Evolutionary conservation across 495 filamentous ascomycete species (phyloP).

Genomic region (Podospora pseudocomata): DNA sequence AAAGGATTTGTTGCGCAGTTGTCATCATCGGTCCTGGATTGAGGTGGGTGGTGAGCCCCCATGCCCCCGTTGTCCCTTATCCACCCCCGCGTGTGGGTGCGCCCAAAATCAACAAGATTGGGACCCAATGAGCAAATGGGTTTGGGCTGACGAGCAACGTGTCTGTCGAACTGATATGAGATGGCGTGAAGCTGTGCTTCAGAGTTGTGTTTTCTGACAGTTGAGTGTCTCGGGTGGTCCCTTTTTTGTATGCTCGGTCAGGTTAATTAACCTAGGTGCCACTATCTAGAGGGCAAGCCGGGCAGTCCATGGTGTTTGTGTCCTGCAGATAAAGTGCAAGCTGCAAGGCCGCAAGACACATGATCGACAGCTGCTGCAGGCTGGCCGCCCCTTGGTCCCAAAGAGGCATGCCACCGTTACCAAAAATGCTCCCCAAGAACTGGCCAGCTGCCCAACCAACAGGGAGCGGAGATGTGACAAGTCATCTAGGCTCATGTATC

Average conservation of each 20-base stretch:
- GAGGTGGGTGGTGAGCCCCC: neutral
- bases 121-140: neutral
- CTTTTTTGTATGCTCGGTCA: neutral
- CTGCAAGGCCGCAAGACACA: slow-evolving; percentile 19
- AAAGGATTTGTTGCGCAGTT: neutral
- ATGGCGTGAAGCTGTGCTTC: neutral
- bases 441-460: neutral
- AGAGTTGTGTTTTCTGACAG: neutral
- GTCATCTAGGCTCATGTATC: neutral
- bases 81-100: neutral
- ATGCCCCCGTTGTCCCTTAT: neutral
- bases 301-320: neutral
- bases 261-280: neutral
- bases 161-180: neutral
- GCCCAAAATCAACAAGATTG: neutral
- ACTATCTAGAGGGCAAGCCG: neutral
- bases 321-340: neutral
- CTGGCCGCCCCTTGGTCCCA: slow-evolving; percentile 11
- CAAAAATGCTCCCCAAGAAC: neutral
- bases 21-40: neutral
- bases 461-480: neutral
- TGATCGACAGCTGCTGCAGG: slow-evolving; percentile 33
- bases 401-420: neutral
- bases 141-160: neutral
- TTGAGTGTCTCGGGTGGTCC: slow-evolving; percentile 5